Percentiles rank a stretch among this genome's conserved stretches.
Conservation (phyloP, 192 early-diverging fungal species). For the Spinellus fusiger region DNA sequence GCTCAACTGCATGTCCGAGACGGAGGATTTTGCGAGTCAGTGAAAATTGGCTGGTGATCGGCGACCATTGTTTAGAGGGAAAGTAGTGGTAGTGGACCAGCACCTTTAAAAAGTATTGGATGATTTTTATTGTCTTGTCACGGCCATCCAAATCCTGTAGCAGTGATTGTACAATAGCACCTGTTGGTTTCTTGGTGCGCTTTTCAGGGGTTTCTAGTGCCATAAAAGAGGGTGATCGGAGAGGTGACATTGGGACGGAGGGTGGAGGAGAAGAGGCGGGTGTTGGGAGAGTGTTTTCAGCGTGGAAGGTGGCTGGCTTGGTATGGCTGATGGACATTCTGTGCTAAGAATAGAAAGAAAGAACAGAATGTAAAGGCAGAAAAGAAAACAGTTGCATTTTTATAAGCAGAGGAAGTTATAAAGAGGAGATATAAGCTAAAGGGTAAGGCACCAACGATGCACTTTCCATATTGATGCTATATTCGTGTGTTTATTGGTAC, state of each 20-base stretch:
- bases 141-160: slow-evolving; percentile 72
- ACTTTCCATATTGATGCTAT: too few species aligned
- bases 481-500: too few species aligned
- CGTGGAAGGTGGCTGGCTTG: not conserved
- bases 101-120: slow-evolving; percentile 75
- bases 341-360: too few species aligned
- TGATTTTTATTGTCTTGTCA: slow-evolving; percentile 75
- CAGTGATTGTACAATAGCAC: slow-evolving; percentile 50
- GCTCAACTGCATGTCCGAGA: slow-evolving; percentile 63
- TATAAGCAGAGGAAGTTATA: too few species aligned
- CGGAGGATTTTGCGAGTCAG: slow-evolving; percentile 70
- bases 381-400: too few species aligned
- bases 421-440: too few species aligned
- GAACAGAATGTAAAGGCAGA: too few species aligned
- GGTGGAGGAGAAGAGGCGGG: not conserved
- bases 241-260: not conserved
- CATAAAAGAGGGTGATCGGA: not conserved
- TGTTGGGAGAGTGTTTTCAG: not conserved
- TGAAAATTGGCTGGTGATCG: slow-evolving; percentile 65
- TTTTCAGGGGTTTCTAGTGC: not conserved
- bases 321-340: not conserved
- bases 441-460: too few species aligned
- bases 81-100: slow-evolving; percentile 45
- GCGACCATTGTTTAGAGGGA: slow-evolving; percentile 27
- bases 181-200: not conserved